Conservation (phyloP, 208 protist species). For the Leishmania tarentolae region DNA sequence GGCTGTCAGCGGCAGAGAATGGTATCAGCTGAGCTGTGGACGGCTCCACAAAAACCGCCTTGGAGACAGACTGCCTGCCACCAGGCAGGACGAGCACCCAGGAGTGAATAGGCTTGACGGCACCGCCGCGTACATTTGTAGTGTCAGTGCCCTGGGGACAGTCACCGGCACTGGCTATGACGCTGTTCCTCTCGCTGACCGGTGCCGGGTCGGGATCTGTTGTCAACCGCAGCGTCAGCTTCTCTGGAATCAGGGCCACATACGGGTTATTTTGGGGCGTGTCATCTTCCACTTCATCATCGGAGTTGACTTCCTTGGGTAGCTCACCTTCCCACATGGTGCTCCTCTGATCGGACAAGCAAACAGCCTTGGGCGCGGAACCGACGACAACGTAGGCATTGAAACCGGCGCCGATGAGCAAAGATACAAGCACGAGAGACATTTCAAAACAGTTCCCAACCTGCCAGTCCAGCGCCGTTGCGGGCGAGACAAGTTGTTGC, state of each 20-base stretch:
- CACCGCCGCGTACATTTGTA: not conserved
- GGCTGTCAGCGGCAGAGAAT: slow-evolving; percentile 32
- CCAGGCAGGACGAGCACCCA: slow-evolving; percentile 90
- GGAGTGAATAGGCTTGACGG: slow-evolving; percentile 56
- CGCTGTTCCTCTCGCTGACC: slow-evolving; percentile 14
- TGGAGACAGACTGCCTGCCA: slow-evolving; percentile 50
- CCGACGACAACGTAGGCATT: slow-evolving; percentile 92
- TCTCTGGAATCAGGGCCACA: slow-evolving; percentile 58
- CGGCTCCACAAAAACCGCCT: slow-evolving; percentile 86
- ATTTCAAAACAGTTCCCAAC: slow-evolving; percentile 90
- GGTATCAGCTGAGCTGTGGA: slow-evolving; percentile 74
- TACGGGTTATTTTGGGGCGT: slow-evolving; percentile 53
- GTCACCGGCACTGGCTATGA: not conserved
- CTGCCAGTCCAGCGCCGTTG: slow-evolving; percentile 88
- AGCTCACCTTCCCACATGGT: slow-evolving; percentile 53
- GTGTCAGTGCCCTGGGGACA: not conserved
- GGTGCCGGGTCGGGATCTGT: slow-evolving; percentile 45
- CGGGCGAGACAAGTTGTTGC: slow-evolving; percentile 78
- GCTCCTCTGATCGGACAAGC: slow-evolving; percentile 74
- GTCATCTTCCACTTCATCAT: slow-evolving; percentile 61
- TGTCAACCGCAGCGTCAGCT: slow-evolving; percentile 46
- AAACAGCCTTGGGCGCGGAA: slow-evolving; percentile 72
- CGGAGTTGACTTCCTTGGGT: slow-evolving; percentile 59
- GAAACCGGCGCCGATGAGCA: slow-evolving; percentile 90
- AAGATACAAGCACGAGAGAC: slow-evolving; percentile 71